Conservation (phyloP, 768 basidiomycete genomes). For the Sistotremastrum niveocremeum region DNA sequence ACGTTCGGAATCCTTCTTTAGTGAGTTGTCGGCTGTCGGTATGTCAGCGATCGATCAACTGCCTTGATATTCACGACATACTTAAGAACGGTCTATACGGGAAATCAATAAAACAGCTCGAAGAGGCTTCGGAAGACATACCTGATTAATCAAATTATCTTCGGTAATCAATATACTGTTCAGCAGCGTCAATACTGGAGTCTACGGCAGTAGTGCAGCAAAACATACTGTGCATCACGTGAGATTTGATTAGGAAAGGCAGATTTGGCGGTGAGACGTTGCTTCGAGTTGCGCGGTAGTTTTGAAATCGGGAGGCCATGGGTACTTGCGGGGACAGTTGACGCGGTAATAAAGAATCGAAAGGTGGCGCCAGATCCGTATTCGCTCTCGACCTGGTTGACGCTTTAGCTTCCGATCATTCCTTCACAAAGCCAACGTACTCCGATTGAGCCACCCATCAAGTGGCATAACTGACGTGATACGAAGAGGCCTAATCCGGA, state of each 20-base stretch:
- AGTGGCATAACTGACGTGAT: conserved; percentile 17
- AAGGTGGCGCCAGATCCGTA: conserved; percentile 24
- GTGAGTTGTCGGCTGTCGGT: conserved; percentile 11
- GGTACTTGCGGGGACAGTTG: conserved; percentile 5
- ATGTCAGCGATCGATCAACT: background rate
- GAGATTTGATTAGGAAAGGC: background rate
- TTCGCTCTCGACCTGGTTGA: conserved; percentile 19
- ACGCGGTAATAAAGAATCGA: conserved; percentile 22
- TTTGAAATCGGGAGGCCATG: background rate
- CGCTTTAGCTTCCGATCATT: background rate
- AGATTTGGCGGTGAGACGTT: background rate
- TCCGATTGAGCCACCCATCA: conserved; percentile 19
- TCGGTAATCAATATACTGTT: conserved; percentile 12
- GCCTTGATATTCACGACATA: conserved; percentile 1
- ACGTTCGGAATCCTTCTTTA: conserved; percentile 11
- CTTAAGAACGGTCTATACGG: conserved; percentile 8
- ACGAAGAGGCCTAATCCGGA: conserved; percentile 25
- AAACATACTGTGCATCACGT: background rate
- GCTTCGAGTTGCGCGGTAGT: background rate
- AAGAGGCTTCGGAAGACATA: conserved; percentile 1
- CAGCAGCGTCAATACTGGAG: background rate
- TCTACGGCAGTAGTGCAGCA: background rate
- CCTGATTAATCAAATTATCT: conserved; percentile 16
- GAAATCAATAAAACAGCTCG: background rate
- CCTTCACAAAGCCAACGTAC: background rate